Evolutionary conservation across 2,329 filamentous ascomycete genomes (phyloP), one percentile per base, ranked within the genome.

Genomic region (Coniochaeta pulveracea): DNA sequence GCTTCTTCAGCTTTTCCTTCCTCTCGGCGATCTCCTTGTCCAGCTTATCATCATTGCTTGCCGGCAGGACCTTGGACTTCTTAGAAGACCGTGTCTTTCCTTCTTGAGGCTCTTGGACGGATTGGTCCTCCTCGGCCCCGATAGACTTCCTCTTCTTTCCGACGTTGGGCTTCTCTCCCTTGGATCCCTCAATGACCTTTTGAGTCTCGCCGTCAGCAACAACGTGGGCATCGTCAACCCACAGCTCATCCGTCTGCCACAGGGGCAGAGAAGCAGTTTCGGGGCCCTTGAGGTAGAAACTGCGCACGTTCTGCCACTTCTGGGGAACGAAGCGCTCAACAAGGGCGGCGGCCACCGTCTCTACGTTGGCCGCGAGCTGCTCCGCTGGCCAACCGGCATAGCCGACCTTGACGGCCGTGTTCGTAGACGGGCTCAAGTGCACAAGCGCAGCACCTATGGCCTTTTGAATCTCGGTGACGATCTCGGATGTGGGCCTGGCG

Each of bases 191-290:
- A 19, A 63, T 49, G 8, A 61, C 60, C 55, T 64, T 65, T 16
- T 58, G 53, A 45, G 62, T 50, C 37, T 66, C 60, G 22, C 55
- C 59, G 23, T 68, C 63, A 42, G 68, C 61, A 22, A 91, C 63
- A 6, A 94, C 75, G 49, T 80, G 74, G 40, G 85, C 78, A 40
- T 76, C 73, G 43, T 91, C 83, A 11, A 80, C 58, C 86, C 91
- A 98, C 42, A 98, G 67, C 66, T 95, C 86, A 45, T 86, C 80
- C 4, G 89, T 83, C 51, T 94, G 63, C 84, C 86, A 98, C 52
- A 98, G 78, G n/a, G 91, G 91, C 49, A 98, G 68, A 7, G 89
- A 82, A 40, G 79, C 80, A 4, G 89, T 94, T 50, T 84, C 77
- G 18, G 85, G 80, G 3, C 85, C 85, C 69, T 96, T 98, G 65